phyloP scores from a whole-genome alignment of 1,139 yeast genomes.

The Pichia norvegensis region DNA sequence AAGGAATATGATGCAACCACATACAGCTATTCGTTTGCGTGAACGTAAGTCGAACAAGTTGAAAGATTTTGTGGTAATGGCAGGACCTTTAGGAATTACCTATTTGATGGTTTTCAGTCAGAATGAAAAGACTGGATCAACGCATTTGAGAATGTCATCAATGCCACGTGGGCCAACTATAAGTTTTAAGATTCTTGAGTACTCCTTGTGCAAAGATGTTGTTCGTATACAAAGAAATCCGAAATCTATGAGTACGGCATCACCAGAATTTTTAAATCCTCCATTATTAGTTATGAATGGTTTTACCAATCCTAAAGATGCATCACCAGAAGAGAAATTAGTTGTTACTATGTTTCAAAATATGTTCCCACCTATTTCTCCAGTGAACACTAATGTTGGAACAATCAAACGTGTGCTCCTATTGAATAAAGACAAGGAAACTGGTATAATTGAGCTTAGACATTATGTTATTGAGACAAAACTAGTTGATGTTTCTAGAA shows the following conservation, averaged over 20 bases:
- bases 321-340: constrained; percentile 66
- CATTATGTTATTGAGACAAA: constrained; percentile 89
- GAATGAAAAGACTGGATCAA: constrained; percentile 66
- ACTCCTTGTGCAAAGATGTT: constrained; percentile 83
- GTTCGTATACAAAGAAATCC: constrained; percentile 59
- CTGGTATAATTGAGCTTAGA: constrained; percentile 72
- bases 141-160: constrained; percentile 75
- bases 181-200: constrained; percentile 68
- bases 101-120: constrained; percentile 85
- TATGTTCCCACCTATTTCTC: constrained; percentile 90
- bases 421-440: constrained; percentile 63
- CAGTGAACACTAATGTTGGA: constrained; percentile 64
- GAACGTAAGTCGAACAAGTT: constrained; percentile 83
- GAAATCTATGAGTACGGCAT: constrained; percentile 56
- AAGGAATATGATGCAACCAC: constrained; percentile 91
- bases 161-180: constrained; percentile 94
- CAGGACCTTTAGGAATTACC: constrained; percentile 92
- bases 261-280: constrained; percentile 61
- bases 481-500: constrained; percentile 74
- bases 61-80: constrained; percentile 90
- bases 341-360: constrained; percentile 88
- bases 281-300: constrained; percentile 91
- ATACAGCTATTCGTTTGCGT: constrained; percentile 80
- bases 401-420: constrained; percentile 79
- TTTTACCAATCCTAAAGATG: constrained; percentile 51